Percentiles rank a stretch among this genome's conserved stretches.
phyloP scores from a whole-genome alignment of 176 grass and related monocot species.

The Aegilops umbellulata region DNA sequence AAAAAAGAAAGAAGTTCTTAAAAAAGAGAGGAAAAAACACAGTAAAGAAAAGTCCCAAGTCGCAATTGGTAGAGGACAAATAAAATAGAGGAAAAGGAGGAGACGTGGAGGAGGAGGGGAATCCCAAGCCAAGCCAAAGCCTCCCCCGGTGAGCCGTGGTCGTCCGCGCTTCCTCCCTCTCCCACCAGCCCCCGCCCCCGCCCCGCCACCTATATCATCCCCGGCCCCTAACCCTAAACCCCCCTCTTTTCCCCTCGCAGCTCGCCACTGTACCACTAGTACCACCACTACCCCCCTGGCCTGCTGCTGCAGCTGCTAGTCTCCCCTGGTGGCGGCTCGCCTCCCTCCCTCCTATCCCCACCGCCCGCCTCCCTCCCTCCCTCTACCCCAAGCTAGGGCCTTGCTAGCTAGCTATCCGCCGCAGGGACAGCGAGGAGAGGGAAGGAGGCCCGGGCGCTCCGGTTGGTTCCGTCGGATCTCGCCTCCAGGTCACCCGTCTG shows the following conservation, averaged over 20 bases:
- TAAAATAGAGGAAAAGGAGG: not conserved
- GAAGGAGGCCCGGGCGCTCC: conserved; percentile 34
- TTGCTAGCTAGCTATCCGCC: conserved; percentile 27
- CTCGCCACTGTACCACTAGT: not conserved
- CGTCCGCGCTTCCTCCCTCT: conserved; percentile 21
- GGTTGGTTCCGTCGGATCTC: conserved; percentile 35
- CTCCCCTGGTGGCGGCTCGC: conserved; percentile 53
- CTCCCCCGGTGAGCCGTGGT: conserved; percentile 30
- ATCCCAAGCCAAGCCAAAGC: conserved; percentile 9
- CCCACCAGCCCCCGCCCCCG: not conserved
- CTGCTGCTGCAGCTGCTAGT: conserved; percentile 2
- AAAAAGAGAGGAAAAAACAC: not conserved
- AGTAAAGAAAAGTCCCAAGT: not conserved
- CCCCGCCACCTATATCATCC: conserved; percentile 29
- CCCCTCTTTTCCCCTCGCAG: conserved; percentile 30
- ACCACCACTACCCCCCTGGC: not conserved
- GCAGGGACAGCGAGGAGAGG: not conserved
- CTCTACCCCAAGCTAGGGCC: conserved; percentile 1
- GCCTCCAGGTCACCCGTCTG: not conserved
- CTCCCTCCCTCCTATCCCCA: conserved; percentile 23
- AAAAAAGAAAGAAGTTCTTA: too few relatives aligned
- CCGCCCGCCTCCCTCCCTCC: not conserved
- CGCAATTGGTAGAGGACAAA: not conserved
- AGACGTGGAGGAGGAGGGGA: conserved; percentile 14
- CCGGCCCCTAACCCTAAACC: conserved; percentile 13